These are phyloP conservation scores for Russula sp. DNA, from an alignment of 768 basidiomycete genomes.

Conservation along the genomic window DNA sequence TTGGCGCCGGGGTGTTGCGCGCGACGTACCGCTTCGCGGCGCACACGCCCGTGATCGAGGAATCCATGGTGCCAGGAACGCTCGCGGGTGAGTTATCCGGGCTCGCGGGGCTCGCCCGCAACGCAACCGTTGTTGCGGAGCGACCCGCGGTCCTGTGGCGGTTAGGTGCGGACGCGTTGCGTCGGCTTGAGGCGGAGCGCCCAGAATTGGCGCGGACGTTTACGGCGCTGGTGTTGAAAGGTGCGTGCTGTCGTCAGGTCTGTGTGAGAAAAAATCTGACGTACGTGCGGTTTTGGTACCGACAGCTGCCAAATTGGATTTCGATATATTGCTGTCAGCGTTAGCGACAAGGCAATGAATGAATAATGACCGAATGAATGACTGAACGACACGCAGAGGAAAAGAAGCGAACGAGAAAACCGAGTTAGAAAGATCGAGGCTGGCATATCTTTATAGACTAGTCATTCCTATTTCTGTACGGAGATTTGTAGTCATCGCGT, in stretches of 20 bases:
- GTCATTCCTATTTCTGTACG: too few relatives aligned
- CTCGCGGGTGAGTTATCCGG: slow-evolving; percentile 89
- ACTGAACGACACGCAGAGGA: not conserved
- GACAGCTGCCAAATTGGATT: slow-evolving; percentile 59
- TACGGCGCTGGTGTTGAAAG: slow-evolving; percentile 64
- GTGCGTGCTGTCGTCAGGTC: slow-evolving; percentile 35
- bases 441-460: too few relatives aligned
- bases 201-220: slow-evolving; percentile 63
- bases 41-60: slow-evolving; percentile 61
- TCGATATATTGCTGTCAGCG: slow-evolving; percentile 54
- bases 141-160: slow-evolving; percentile 76
- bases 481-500: too few relatives aligned
- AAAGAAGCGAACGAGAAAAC: not conserved
- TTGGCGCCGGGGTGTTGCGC: slow-evolving; percentile 80
- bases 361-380: not conserved
- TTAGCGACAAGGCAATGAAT: slow-evolving; percentile 39
- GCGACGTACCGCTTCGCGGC: slow-evolving; percentile 76
- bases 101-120: slow-evolving; percentile 70
- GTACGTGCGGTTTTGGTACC: not conserved
- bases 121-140: slow-evolving; percentile 83
- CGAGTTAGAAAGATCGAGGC: not conserved
- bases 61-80: slow-evolving; percentile 92
- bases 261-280: not conserved
- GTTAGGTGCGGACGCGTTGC: slow-evolving; percentile 53
- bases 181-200: slow-evolving; percentile 57